Percentiles rank a stretch among this genome's conserved stretches.
phyloP scores from a whole-genome alignment of 1,139 yeast genomes.

The Sugiyamaella pinicola region DNA sequence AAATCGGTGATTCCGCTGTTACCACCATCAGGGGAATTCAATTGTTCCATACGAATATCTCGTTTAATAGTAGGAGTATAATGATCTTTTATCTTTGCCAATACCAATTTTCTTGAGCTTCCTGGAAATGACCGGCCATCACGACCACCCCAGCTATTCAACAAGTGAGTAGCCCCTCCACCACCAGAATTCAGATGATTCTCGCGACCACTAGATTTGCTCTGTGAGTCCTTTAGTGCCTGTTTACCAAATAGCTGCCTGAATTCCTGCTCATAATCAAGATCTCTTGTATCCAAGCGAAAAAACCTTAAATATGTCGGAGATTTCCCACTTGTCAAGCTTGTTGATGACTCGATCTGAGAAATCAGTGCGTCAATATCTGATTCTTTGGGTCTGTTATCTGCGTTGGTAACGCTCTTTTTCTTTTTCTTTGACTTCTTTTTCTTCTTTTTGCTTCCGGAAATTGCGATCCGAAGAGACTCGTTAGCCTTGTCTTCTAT shows the following conservation, averaged over 20 bases:
- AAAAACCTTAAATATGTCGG: constrained; percentile 34
- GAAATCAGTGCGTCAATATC: constrained; percentile 20
- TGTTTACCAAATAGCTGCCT: constrained; percentile 60
- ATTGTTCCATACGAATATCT: constrained; percentile 64
- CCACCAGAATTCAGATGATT: not conserved
- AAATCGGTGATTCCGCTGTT: constrained; percentile 44
- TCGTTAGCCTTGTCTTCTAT: constrained; percentile 5
- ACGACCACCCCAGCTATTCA: constrained; percentile 82
- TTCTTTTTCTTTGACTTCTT: constrained; percentile 33
- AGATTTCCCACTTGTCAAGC: not conserved
- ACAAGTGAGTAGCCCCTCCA: constrained; percentile 48
- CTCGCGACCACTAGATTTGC: constrained; percentile 28
- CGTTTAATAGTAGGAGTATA: constrained; percentile 75
- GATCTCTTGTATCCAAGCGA: constrained; percentile 47
- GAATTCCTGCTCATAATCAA: constrained; percentile 83
- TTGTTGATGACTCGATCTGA: not conserved
- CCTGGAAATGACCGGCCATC: constrained; percentile 77
- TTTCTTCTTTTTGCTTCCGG: constrained; percentile 25
- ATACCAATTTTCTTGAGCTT: constrained; percentile 61
- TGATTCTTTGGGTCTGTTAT: constrained; percentile 25
- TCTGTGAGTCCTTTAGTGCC: constrained; percentile 47
- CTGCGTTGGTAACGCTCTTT: constrained; percentile 28
- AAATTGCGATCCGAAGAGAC: too few species aligned
- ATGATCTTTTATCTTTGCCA: constrained; percentile 77
- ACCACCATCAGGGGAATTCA: constrained; percentile 23